These are phyloP conservation scores for Phyllosticta paracitricarpa DNA, from an alignment of 2,329 filamentous ascomycete genomes.

Conservation along the genomic window DNA sequence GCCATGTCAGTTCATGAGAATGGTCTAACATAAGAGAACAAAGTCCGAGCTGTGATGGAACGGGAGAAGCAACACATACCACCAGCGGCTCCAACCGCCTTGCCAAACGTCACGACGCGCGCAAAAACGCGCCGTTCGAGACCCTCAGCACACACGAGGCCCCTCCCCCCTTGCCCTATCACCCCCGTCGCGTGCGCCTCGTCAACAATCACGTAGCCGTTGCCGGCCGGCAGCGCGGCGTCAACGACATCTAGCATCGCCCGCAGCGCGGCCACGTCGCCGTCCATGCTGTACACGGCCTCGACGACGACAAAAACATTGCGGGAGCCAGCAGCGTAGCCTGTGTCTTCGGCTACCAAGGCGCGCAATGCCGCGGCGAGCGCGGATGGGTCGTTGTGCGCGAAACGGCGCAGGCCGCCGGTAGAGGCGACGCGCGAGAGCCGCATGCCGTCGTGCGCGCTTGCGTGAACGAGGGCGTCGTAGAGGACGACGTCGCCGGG, in stretches of 20 bases:
- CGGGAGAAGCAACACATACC: slow-evolving; percentile 34
- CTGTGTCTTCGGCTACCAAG: slow-evolving; percentile 19
- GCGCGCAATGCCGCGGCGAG: slow-evolving; percentile 22
- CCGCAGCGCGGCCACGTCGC: slow-evolving; percentile 56
- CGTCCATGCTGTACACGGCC: slow-evolving; percentile 67
- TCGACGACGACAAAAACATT: slow-evolving; percentile 26
- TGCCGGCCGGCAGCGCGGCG: slow-evolving; percentile 43
- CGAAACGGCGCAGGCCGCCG: slow-evolving; percentile 33
- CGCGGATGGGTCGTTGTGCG: slow-evolving; percentile 44
- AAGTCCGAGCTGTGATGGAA: background rate
- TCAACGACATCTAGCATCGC: slow-evolving; percentile 52
- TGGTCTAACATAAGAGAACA: no score
- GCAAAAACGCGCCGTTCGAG: slow-evolving; percentile 48
- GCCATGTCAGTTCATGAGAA: background rate
- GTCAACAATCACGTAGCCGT: slow-evolving; percentile 55
- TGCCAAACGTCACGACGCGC: slow-evolving; percentile 56
- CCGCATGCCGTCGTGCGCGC: slow-evolving; percentile 67
- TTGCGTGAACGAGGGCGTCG: slow-evolving; percentile 69
- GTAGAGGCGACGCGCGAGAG: slow-evolving; percentile 44
- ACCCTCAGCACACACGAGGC: slow-evolving; percentile 47
- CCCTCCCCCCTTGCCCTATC: slow-evolving; percentile 46
- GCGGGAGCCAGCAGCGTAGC: background rate
- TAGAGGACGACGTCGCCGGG: slow-evolving; percentile 49
- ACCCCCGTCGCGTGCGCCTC: slow-evolving; percentile 59
- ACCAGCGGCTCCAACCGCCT: slow-evolving; percentile 58